These are phyloP conservation scores for Neospermospora avenae DNA, from an alignment of 2,329 filamentous ascomycete genomes.

Conservation along the genomic window DNA sequence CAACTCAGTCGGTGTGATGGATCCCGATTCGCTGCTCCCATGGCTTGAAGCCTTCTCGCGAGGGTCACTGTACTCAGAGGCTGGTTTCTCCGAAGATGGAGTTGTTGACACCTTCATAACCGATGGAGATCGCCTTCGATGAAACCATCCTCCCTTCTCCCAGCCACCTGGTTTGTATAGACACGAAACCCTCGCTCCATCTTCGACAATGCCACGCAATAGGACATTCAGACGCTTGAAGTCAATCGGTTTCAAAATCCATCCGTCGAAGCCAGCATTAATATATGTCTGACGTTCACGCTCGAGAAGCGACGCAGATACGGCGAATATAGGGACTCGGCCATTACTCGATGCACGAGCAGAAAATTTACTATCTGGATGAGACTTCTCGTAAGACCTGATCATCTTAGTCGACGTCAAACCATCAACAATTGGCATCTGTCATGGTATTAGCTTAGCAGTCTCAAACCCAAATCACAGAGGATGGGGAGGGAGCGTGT, in stretches of 20 bases:
- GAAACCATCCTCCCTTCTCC: slow-evolving; percentile 87
- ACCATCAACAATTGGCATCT: slow-evolving; percentile 94
- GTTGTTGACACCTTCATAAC: slow-evolving; percentile 4
- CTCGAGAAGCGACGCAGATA: slow-evolving; percentile 79
- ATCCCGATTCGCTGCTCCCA: slow-evolving; percentile 20
- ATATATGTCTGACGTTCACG: slow-evolving; percentile 66
- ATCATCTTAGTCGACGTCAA: slow-evolving; percentile 81
- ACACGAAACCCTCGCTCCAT: slow-evolving; percentile 54
- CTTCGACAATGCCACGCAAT: slow-evolving; percentile 65
- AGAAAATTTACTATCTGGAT: slow-evolving; percentile 51
- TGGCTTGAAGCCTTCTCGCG: slow-evolving; percentile 3
- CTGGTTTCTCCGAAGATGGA: slow-evolving; percentile 10
- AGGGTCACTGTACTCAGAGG: not conserved
- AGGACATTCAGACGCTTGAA: slow-evolving; percentile 71
- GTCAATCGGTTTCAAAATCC: slow-evolving; percentile 86
- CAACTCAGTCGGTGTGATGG: slow-evolving; percentile 9
- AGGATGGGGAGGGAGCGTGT: not conserved
- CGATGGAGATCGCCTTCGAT: slow-evolving; percentile 13
- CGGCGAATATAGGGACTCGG: slow-evolving; percentile 77
- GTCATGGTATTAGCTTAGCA: not conserved
- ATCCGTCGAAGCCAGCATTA: slow-evolving; percentile 79
- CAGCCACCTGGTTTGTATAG: slow-evolving; percentile 70
- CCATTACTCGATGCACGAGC: slow-evolving; percentile 56
- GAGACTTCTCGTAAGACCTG: slow-evolving; percentile 62
- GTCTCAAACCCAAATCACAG: no score